Conservation (phyloP, 2,329 filamentous ascomycete species). For the Harringtonia lauricola region DNA sequence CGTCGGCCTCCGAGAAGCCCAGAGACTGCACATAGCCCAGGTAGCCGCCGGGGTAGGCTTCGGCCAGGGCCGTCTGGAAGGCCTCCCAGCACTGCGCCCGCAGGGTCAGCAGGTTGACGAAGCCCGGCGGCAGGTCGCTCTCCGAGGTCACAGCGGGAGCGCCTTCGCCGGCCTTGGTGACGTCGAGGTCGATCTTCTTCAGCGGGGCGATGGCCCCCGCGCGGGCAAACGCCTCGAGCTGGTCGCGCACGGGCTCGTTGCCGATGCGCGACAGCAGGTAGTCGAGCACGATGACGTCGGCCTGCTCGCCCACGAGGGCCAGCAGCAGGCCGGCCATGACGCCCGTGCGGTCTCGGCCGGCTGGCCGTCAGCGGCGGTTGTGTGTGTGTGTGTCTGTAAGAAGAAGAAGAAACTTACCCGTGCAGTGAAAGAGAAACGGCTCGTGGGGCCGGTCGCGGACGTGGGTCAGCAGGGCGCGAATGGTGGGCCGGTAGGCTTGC, state of each 20-base stretch:
- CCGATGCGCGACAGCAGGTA: conserved; percentile 44
- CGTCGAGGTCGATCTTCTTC: too few relatives aligned
- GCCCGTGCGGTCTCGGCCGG: conserved; percentile 43
- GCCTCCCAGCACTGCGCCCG: conserved; percentile 31
- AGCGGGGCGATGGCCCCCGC: conserved; percentile 20
- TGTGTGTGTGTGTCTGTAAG: neutral
- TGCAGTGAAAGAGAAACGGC: conserved; percentile 42
- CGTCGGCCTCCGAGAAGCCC: conserved; percentile 33
- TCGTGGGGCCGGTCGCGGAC: conserved; percentile 33
- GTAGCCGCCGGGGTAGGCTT: conserved; percentile 33
- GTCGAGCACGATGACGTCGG: conserved; percentile 32
- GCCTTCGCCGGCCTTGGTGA: neutral
- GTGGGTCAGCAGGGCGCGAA: conserved; percentile 34
- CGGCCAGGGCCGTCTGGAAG: conserved; percentile 31
- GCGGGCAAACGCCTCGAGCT: conserved; percentile 31
- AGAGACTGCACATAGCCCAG: conserved; percentile 35
- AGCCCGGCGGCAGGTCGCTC: conserved; percentile 36
- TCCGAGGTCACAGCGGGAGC: too few relatives aligned
- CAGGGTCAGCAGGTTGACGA: conserved; percentile 35
- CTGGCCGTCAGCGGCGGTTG: conserved; percentile 17
- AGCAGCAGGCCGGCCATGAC: conserved; percentile 39
- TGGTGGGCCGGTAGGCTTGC: conserved; percentile 27
- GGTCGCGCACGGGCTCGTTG: conserved; percentile 36
- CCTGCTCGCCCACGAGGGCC: conserved; percentile 33
- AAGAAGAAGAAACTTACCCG: conserved; percentile 26